A percentile compares a stretch with the other conserved stretches of the same genome.
These are phyloP conservation scores for Anisodus acutangulus DNA, from an alignment of 257 asterid genomes.

Conservation along the genomic window DNA sequence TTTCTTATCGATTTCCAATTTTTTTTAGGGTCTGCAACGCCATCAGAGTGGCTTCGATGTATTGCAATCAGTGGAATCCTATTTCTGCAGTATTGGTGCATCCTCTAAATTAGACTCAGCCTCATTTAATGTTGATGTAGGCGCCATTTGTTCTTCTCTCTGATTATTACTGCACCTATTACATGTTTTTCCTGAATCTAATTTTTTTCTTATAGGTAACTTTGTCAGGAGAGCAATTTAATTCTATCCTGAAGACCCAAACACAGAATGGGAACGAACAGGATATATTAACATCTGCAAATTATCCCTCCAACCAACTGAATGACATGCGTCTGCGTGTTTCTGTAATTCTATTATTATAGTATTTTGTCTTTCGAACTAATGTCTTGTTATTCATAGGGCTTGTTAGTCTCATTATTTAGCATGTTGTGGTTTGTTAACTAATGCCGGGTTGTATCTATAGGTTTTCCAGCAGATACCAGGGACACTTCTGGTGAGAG, in stretches of 20 bases:
- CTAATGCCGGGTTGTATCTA: slow-evolving; percentile 28
- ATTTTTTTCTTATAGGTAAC: slow-evolving; percentile 24
- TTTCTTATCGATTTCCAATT: slow-evolving; percentile 31
- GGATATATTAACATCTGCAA: slow-evolving; percentile 35
- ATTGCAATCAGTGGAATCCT: slow-evolving; percentile 75
- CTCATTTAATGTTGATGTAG: slow-evolving; percentile 66
- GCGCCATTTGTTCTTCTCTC: slow-evolving; percentile 34
- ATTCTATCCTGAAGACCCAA: slow-evolving; percentile 48
- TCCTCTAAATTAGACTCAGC: slow-evolving; percentile 64
- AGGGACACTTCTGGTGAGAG: slow-evolving; percentile 78
- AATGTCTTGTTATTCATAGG: background rate
- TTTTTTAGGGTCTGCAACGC: slow-evolving; percentile 74
- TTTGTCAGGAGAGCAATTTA: slow-evolving; percentile 51
- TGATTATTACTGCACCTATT: background rate
- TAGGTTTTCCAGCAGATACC: slow-evolving; percentile 93
- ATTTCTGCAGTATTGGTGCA: slow-evolving; percentile 59
- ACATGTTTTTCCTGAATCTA: background rate
- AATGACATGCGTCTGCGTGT: slow-evolving; percentile 57
- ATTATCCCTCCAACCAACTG: slow-evolving; percentile 39
- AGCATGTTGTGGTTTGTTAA: background rate
- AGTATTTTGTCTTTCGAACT: background rate
- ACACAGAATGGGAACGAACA: slow-evolving; percentile 30
- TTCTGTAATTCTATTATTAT: slow-evolving; percentile 52
- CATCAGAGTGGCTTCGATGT: slow-evolving; percentile 67
- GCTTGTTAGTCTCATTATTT: background rate